phyloP scores from a whole-genome alignment of 768 basidiomycete genomes.

The Lactarius sanguifluus region DNA sequence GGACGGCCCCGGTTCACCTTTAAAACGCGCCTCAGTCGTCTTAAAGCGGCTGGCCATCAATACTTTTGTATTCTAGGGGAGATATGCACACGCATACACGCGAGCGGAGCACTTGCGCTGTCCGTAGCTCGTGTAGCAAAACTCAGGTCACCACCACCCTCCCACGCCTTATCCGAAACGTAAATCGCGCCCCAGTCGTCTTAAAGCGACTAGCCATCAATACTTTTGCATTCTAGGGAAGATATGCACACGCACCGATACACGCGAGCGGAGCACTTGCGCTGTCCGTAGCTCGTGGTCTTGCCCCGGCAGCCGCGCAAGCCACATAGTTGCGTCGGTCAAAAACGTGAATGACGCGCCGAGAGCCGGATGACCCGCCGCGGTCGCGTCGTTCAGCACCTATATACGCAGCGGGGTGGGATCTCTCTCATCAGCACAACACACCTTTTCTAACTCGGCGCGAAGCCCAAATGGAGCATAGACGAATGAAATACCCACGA shows the following conservation, averaged over 20 bases:
- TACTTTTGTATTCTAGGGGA: not conserved
- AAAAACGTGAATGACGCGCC: conserved; percentile 75
- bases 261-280: conserved; percentile 36
- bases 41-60: conserved; percentile 10
- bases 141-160: no score
- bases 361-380: conserved; percentile 62
- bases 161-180: conserved; percentile 23
- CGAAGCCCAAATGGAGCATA: not conserved
- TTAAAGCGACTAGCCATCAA: conserved; percentile 10
- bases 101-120: conserved; percentile 36
- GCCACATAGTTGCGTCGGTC: conserved; percentile 75
- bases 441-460: not conserved
- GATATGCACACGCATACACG: conserved; percentile 20
- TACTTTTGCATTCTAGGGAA: not conserved
- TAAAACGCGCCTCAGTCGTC: not conserved
- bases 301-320: conserved; percentile 38
- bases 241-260: conserved; percentile 28
- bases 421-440: not conserved
- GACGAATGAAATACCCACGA: conserved; percentile 46
- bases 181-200: not conserved
- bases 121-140: conserved; percentile 23
- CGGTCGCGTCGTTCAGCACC: conserved; percentile 46
- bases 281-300: conserved; percentile 29
- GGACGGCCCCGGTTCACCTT: not conserved
- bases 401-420: conserved; percentile 31